Evolutionary conservation across 352 stramenopile genomes (phyloP).

Genomic region (Globisporangium polare): DNA sequence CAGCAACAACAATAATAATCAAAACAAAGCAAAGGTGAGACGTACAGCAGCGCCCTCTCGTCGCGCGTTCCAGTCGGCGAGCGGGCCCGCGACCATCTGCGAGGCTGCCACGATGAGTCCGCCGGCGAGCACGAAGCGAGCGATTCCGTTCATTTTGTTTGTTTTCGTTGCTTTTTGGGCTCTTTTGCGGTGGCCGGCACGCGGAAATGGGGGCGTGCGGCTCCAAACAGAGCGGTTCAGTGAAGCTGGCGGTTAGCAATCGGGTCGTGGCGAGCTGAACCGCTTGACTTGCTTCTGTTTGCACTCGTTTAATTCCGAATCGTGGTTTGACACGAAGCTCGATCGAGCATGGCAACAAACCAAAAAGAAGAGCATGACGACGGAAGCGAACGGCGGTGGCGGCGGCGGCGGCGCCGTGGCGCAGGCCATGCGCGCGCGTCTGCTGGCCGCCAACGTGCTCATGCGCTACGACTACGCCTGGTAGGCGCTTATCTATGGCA

Average conservation of each 20-base stretch:
- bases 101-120: constrained; percentile 64
- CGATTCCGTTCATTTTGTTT: constrained; percentile 61
- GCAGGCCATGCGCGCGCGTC: constrained; percentile 32
- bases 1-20: background rate
- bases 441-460: constrained; percentile 46
- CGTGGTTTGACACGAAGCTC: background rate
- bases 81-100: constrained; percentile 57
- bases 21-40: constrained; percentile 2
- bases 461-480: constrained; percentile 89
- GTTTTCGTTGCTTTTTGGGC: background rate
- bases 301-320: background rate
- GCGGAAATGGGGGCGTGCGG: background rate
- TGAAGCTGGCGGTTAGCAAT: background rate
- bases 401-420: background rate
- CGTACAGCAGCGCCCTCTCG: constrained; percentile 57
- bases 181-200: background rate
- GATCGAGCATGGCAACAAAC: background rate
- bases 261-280: background rate
- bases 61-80: constrained; percentile 77
- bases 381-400: background rate
- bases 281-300: no score
- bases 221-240: background rate
- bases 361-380: background rate
- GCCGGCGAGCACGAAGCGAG: constrained; percentile 67
- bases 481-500: constrained; percentile 31